Evolutionary conservation across 768 basidiomycete species (phyloP).

Genomic region (Postia placenta): DNA sequence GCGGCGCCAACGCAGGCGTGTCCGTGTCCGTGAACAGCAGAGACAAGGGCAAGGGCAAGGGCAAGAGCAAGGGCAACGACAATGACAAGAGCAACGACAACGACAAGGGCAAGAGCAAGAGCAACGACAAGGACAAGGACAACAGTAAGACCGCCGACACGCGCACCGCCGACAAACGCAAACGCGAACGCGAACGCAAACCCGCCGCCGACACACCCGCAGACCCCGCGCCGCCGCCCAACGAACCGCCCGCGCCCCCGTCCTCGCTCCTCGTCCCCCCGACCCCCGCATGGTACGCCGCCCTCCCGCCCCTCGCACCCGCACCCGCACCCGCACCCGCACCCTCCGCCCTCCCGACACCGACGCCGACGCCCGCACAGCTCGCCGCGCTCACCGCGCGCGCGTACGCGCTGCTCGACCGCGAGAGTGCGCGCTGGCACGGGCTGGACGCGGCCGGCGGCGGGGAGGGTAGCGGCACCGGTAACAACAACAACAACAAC

Average conservation of each 20-base stretch:
- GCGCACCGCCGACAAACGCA: background rate
- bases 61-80: too few species aligned
- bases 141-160: background rate
- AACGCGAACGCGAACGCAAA: background rate
- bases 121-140: background rate
- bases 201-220: background rate
- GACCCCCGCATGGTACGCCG: constrained; percentile 50
- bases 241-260: background rate
- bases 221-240: background rate
- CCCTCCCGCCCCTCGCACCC: constrained; percentile 34
- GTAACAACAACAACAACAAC: too few species aligned
- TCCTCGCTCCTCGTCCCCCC: constrained; percentile 9
- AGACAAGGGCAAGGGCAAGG: too few species aligned
- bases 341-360: constrained; percentile 12
- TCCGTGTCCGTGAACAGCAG: background rate
- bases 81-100: too few species aligned
- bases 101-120: background rate
- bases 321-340: constrained; percentile 16
- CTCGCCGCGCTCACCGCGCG: constrained; percentile 39
- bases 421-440: constrained; percentile 40
- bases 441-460: constrained; percentile 37
- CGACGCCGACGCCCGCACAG: constrained; percentile 36
- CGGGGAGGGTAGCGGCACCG: constrained; percentile 62
- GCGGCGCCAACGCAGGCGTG: background rate
- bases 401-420: constrained; percentile 41